Evolutionary conservation across 306 rosid species (phyloP).

Genomic region (Datisca glomerata): DNA sequence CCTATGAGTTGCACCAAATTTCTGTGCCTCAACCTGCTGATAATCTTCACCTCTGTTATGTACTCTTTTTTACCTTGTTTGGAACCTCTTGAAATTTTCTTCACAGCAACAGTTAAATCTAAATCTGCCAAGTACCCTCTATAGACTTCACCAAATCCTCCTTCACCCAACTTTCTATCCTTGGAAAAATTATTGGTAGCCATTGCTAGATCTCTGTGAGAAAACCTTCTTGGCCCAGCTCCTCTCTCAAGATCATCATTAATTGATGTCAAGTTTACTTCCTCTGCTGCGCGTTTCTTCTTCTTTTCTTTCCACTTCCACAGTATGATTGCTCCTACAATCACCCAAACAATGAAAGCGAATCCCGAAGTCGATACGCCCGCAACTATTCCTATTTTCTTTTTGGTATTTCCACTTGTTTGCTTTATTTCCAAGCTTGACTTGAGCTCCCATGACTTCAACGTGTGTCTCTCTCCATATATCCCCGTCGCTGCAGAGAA

Average conservation of each 20-base stretch:
- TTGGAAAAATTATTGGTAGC: slow-evolving; percentile 1
- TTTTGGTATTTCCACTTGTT: neutral
- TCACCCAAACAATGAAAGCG: neutral
- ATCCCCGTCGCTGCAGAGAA: slow-evolving; percentile 2
- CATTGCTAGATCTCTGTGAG: neutral
- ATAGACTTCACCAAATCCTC: slow-evolving; percentile 5
- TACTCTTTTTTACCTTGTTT: slow-evolving; percentile 8
- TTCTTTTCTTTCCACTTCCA: slow-evolving; percentile 1
- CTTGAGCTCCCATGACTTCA: slow-evolving; percentile 7
- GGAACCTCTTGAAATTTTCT: slow-evolving; percentile 7
- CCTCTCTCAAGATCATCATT: slow-evolving; percentile 1
- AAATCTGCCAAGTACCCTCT: neutral
- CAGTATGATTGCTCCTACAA: neutral
- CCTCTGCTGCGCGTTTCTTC: neutral
- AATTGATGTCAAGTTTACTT: slow-evolving; percentile 1
- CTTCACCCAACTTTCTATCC: too few relatives aligned
- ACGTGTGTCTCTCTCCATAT: neutral
- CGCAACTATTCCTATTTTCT: neutral
- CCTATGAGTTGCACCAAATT: slow-evolving; percentile 7
- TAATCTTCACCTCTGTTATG: slow-evolving; percentile 2
- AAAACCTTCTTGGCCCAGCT: slow-evolving; percentile 5
- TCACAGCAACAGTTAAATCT: neutral
- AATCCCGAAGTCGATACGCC: neutral
- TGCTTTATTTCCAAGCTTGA: slow-evolving; percentile 3
- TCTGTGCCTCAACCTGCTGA: slow-evolving; percentile 1